Base-by-base conservation (phyloP, 352 stramenopile species). In the Phytophthora sojae region DNA sequence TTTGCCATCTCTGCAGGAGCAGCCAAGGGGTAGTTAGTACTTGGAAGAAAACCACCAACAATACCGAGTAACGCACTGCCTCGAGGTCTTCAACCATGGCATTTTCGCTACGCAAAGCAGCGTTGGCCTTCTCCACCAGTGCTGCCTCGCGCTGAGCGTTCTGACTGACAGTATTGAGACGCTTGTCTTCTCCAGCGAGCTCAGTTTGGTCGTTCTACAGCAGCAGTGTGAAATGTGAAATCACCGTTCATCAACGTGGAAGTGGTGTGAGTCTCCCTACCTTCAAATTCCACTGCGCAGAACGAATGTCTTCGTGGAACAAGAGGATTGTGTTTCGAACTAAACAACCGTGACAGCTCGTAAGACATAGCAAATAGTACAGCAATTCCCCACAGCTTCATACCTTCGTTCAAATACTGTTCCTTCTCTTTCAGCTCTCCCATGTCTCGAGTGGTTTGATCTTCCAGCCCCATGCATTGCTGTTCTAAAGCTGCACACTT, bases 211-310 rank as follows among this genome's bases (percentile, higher is more conserved):
- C 57, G 42, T 57, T 61, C 60, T 75, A 15, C 6, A 63, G n/a
- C 47, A 17, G 14, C 42, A 21, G 17, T 49, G 21, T 8, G 42
- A 21, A 8, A 19, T 15, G 14, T 7, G 42, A 17, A 42, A 23
- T 4, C 42, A 49, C 15, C 6, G 15, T 15, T 9, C 8, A 57
- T 15, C 42, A n/a, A 47, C 60, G 49, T 57, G 11, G 1, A 42
- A 56, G 4, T 39, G 51, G 25, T n/a, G 6, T 37, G 23, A 29
- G 4, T 26, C 9, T 5, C 9, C 23, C 55, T 64, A 83, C 76
- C 60, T 80, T 69, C 4, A 73, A 61, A 25, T 64, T 79, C 76
- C 76, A 82, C 51, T 75, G 58, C 25, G 60, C 42, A 45, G 72
- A 83, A 12, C 32, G 55, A 30, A 67, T 68, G 11, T 83, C 76